phyloP scores from a whole-genome alignment of 371 early-diverging fungal species.

The Mortierella sp. region DNA sequence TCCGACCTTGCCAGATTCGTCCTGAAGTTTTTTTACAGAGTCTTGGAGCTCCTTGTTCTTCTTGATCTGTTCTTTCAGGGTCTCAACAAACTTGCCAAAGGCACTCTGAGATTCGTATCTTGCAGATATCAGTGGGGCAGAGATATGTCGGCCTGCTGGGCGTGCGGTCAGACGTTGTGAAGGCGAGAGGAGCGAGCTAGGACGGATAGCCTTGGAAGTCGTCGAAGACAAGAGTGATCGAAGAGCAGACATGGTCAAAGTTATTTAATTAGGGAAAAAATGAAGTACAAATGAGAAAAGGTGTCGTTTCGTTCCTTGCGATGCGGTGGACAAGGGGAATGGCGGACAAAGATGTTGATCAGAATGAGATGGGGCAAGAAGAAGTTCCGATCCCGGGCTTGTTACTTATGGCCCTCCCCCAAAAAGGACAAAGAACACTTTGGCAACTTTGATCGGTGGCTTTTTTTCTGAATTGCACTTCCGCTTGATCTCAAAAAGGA shows the following conservation, averaged over 20 bases:
- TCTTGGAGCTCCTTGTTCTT: constrained; percentile 93
- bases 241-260: constrained; percentile 47
- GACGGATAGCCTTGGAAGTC: constrained; percentile 41
- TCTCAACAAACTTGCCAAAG: constrained; percentile 78
- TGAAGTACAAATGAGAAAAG: not conserved
- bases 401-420: not conserved
- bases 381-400: constrained; percentile 15
- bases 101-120: constrained; percentile 57
- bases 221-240: constrained; percentile 52
- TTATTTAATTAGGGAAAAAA: constrained; percentile 3
- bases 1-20: constrained; percentile 80
- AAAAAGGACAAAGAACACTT: not conserved
- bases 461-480: not conserved
- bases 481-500: constrained; percentile 10
- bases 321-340: constrained; percentile 4
- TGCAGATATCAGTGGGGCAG: constrained; percentile 39
- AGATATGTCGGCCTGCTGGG: constrained; percentile 32
- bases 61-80: constrained; percentile 90
- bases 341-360: not conserved
- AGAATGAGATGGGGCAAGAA: constrained; percentile 13
- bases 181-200: constrained; percentile 32
- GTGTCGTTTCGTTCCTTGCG: constrained; percentile 11
- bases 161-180: constrained; percentile 50
- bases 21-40: constrained; percentile 90
- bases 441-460: constrained; percentile 5